phyloP scores from a whole-genome alignment of 2,329 filamentous ascomycete genomes.

The Beauveria sp. region DNA sequence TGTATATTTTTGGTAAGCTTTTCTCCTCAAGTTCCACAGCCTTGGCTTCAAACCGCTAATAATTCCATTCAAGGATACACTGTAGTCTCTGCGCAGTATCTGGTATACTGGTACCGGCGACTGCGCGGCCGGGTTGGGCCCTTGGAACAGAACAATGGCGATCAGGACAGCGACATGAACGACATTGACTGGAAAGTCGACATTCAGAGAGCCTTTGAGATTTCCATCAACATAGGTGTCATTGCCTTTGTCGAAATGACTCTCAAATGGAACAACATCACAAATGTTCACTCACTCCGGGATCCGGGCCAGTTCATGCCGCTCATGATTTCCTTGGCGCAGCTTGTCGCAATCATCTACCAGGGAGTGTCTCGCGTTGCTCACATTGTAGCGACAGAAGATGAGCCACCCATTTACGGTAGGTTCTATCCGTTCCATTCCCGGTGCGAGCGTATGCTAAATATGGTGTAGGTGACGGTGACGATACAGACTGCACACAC shows the following conservation, averaged over 20 bases:
- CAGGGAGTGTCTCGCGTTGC: slow-evolving; percentile 10
- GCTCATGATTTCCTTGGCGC: slow-evolving; percentile 18
- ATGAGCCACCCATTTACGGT: slow-evolving; percentile 3
- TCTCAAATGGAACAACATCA: slow-evolving; percentile 19
- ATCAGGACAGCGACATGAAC: background rate
- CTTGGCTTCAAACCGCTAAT: too few relatives aligned
- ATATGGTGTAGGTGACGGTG: background rate
- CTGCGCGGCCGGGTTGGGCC: background rate
- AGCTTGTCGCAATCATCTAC: slow-evolving; percentile 17
- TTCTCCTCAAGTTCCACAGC: background rate
- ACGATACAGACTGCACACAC: background rate
- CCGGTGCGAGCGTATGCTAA: background rate
- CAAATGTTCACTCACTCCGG: slow-evolving; percentile 15
- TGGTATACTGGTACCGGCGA: background rate
- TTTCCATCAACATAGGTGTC: slow-evolving; percentile 18
- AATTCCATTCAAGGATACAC: background rate
- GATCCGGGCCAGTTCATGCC: slow-evolving; percentile 21
- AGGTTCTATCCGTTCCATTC: background rate
- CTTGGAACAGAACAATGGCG: background rate
- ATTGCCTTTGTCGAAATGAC: slow-evolving; percentile 20
- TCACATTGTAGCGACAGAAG: background rate
- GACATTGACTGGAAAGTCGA: background rate
- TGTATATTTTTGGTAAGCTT: slow-evolving; percentile 10
- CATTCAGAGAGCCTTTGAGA: slow-evolving; percentile 8
- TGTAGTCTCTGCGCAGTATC: background rate